These are phyloP conservation scores for Galerina sulciceps DNA, from an alignment of 768 basidiomycete species.

Conservation along the genomic window DNA sequence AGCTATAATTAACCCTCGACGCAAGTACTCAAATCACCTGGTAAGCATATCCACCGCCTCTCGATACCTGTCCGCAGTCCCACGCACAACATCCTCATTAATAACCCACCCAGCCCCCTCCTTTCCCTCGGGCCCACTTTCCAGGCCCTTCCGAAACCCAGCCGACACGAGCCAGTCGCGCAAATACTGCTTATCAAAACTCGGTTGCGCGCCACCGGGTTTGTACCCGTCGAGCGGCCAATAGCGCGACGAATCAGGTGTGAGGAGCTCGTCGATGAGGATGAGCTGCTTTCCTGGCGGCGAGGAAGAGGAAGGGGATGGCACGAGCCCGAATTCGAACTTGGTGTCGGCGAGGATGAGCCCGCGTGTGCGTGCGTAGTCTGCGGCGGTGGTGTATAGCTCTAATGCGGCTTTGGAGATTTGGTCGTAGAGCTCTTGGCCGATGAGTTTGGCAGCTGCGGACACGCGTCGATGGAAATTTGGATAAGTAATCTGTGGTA, in stretches of 20 bases:
- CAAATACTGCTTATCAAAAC: slow-evolving; percentile 97
- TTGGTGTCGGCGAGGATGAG: slow-evolving; percentile 98
- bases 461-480: background rate
- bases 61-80: slow-evolving; percentile 78
- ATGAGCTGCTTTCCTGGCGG: slow-evolving; percentile 57
- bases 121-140: slow-evolving; percentile 68
- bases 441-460: slow-evolving; percentile 68
- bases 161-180: slow-evolving; percentile 82
- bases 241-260: slow-evolving; percentile 96
- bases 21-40: background rate
- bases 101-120: slow-evolving; percentile 80
- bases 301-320: slow-evolving; percentile 31
- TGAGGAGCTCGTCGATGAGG: slow-evolving; percentile 95
- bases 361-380: slow-evolving; percentile 72
- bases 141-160: slow-evolving; percentile 82
- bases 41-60: slow-evolving; percentile 74
- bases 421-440: slow-evolving; percentile 61
- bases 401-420: slow-evolving; percentile 65
- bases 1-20: too few relatives aligned
- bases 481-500: too few relatives aligned
- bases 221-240: slow-evolving; percentile 84
- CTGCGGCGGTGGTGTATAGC: slow-evolving; percentile 77
- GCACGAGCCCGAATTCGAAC: slow-evolving; percentile 93
- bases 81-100: slow-evolving; percentile 72
- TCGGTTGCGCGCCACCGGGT: slow-evolving; percentile 78